Evolutionary conservation across 495 filamentous ascomycete genomes (phyloP).

Genomic region (Aspergillus hancockii): DNA sequence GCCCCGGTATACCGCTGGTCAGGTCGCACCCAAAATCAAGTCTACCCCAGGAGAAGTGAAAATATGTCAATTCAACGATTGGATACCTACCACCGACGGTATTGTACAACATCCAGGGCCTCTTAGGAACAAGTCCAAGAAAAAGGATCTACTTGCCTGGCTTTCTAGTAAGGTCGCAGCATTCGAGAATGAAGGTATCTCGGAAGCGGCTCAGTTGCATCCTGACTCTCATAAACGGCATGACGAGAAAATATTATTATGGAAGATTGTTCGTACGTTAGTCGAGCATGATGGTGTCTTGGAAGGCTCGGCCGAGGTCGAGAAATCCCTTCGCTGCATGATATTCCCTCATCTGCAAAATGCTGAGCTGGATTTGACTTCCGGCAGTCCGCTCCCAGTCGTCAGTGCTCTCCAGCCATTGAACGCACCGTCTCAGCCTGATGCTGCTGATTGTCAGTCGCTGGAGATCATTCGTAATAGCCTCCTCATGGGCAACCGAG

Average conservation of each 20-base stretch:
- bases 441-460: slow-evolving; percentile 65
- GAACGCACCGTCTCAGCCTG: slow-evolving; percentile 43
- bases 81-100: slow-evolving; percentile 66
- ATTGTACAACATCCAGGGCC: slow-evolving; percentile 87
- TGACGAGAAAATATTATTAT: slow-evolving; percentile 83
- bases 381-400: slow-evolving; percentile 21
- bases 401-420: slow-evolving; percentile 32
- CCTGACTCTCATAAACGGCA: slow-evolving; percentile 63
- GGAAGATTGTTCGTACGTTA: slow-evolving; percentile 79
- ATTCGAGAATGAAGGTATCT: slow-evolving; percentile 63
- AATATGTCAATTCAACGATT: slow-evolving; percentile 66
- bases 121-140: slow-evolving; percentile 84
- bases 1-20: slow-evolving; percentile 78
- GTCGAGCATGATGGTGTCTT: slow-evolving; percentile 84
- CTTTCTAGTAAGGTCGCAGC: slow-evolving; percentile 69
- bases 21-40: slow-evolving; percentile 72
- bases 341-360: slow-evolving; percentile 64
- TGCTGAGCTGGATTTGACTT: slow-evolving; percentile 31
- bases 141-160: slow-evolving; percentile 90
- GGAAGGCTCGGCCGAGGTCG: slow-evolving; percentile 71
- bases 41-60: slow-evolving; percentile 85
- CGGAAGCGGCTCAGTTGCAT: slow-evolving; percentile 47
- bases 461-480: slow-evolving; percentile 68
- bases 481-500: slow-evolving; percentile 77
- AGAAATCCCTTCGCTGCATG: slow-evolving; percentile 69